phyloP scores from a whole-genome alignment of 176 grass and related monocot genomes.

The Poa pratensis region DNA sequence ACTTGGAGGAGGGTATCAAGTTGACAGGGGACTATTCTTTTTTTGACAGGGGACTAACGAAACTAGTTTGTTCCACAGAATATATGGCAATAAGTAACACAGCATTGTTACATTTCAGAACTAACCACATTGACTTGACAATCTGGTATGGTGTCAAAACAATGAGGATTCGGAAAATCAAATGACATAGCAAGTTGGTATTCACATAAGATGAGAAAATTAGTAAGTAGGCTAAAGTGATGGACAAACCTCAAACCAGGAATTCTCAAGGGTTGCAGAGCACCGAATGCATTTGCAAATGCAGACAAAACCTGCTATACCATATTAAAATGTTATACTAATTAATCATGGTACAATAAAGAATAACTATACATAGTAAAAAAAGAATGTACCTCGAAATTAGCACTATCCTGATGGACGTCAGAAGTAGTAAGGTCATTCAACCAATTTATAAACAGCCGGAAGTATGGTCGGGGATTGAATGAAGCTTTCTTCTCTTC shows the following conservation, averaged over 20 bases:
- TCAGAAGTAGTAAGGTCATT: conserved; percentile 69
- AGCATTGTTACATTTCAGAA: neutral
- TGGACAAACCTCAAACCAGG: conserved; percentile 44
- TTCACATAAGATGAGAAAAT: neutral
- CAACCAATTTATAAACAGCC: conserved; percentile 78
- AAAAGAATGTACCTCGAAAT: conserved; percentile 63
- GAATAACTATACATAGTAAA: conserved; percentile 5
- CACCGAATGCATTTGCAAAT: conserved; percentile 47
- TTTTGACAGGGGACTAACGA: neutral
- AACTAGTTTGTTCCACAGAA: neutral
- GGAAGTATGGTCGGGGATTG: conserved; percentile 76
- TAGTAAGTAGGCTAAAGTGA: conserved; percentile 18
- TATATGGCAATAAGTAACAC: neutral
- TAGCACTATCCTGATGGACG: conserved; percentile 55
- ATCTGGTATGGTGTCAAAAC: conserved; percentile 1
- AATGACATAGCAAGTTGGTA: neutral
- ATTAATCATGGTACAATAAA: neutral
- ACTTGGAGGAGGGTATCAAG: neutral
- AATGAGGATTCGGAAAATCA: neutral
- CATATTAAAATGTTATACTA: conserved; percentile 1
- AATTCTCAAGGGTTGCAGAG: conserved; percentile 43
- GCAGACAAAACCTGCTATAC: conserved; percentile 36
- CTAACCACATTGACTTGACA: conserved; percentile 4
- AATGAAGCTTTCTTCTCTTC: conserved; percentile 85
- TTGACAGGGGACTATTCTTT: too few species aligned